Conservation (phyloP, 2,329 filamentous ascomycete genomes). For the Trichoderma semiorbis region DNA sequence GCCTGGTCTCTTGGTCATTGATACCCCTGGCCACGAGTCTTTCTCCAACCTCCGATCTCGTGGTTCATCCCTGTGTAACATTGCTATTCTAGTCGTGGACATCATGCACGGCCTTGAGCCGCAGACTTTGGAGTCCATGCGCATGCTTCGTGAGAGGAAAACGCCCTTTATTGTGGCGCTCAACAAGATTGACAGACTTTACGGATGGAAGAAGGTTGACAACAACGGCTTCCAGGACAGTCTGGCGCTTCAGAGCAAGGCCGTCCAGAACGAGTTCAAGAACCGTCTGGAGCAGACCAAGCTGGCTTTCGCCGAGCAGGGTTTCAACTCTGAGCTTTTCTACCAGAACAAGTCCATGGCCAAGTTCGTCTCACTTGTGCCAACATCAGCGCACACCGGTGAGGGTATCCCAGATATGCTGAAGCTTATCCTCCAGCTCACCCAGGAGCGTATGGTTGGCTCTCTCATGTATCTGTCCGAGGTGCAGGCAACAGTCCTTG, state of each 20-base stretch:
- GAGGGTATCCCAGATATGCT: slow-evolving; percentile 99
- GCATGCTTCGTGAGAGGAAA: slow-evolving; percentile 83
- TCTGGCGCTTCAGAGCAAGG: slow-evolving; percentile 83
- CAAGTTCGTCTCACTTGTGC: slow-evolving; percentile 89
- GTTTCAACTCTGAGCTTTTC: slow-evolving; percentile 95
- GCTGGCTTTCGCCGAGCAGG: slow-evolving; percentile 89
- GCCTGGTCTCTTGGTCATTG: slow-evolving; percentile 91
- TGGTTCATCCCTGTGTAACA: slow-evolving; percentile 98
- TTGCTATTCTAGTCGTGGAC: slow-evolving; percentile 97
- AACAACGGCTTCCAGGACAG: slow-evolving; percentile 98
- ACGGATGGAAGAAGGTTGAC: slow-evolving; percentile 97
- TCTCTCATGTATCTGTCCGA: slow-evolving; percentile 98
- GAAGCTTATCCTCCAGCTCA: slow-evolving; percentile 87
- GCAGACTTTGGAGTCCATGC: slow-evolving; percentile 97
- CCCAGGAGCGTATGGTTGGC: slow-evolving; percentile 95
- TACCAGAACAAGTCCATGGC: slow-evolving; percentile 99
- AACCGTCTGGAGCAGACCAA: slow-evolving; percentile 89
- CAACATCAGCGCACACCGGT: slow-evolving; percentile 96
- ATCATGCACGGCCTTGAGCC: slow-evolving; percentile 99
- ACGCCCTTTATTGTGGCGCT: slow-evolving; percentile 98
- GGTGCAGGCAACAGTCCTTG: slow-evolving; percentile 94
- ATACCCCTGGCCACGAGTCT: slow-evolving; percentile 99
- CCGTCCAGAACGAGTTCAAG: slow-evolving; percentile 89
- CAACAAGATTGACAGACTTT: slow-evolving; percentile 99
- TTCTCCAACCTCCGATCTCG: slow-evolving; percentile 97